phyloP scores from a whole-genome alignment of 495 filamentous ascomycete genomes.

The Lindgomyces ingoldianus region DNA sequence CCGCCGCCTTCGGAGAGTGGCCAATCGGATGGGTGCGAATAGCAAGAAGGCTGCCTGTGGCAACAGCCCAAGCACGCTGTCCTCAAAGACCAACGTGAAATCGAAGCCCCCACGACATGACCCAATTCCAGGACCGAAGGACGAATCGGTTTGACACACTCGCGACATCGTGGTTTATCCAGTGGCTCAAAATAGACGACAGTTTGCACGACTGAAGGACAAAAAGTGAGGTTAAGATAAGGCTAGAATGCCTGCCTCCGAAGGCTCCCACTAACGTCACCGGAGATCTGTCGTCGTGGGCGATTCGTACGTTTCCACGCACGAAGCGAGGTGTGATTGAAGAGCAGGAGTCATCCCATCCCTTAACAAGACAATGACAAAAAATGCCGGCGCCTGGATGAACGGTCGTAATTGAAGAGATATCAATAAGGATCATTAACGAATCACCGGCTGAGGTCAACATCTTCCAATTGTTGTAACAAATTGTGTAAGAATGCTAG shows the following conservation, averaged over 20 bases:
- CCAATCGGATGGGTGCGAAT: slow-evolving; percentile 26
- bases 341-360: background rate
- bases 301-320: background rate
- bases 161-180: slow-evolving; percentile 20
- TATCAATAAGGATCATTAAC: background rate
- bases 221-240: slow-evolving; percentile 19
- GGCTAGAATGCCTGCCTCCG: background rate
- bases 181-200: too few species aligned
- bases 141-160: slow-evolving; percentile 27
- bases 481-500: too few species aligned
- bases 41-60: slow-evolving; percentile 27
- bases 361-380: too few species aligned
- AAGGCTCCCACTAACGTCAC: background rate
- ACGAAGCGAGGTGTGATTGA: background rate
- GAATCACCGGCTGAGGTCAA: too few species aligned
- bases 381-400: background rate
- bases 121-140: slow-evolving; percentile 34
- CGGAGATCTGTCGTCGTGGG: background rate
- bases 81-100: slow-evolving; percentile 36
- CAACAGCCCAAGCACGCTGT: slow-evolving; percentile 29
- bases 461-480: too few species aligned
- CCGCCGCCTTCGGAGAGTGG: slow-evolving; percentile 21
- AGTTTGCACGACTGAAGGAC: background rate
- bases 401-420: background rate
- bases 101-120: slow-evolving; percentile 36